Percentiles rank a stretch among this genome's conserved stretches.
Evolutionary conservation across 352 stramenopile genomes (phyloP).

Genomic region (Phytopythium litorale): DNA sequence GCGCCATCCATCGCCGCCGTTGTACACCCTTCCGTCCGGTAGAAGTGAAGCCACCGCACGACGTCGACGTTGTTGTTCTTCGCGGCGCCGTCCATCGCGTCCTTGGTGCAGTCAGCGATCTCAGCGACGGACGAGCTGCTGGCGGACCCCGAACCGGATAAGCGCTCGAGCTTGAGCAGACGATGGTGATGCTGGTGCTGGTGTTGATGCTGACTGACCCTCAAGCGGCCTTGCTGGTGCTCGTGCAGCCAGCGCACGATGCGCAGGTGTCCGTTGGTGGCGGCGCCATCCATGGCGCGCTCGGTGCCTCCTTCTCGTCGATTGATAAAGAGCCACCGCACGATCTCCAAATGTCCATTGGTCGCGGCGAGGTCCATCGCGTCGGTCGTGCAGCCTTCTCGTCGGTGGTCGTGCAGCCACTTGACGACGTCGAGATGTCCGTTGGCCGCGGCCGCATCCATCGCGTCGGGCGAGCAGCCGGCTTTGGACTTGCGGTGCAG

Average conservation of each 20-base stretch:
- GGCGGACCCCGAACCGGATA: slow-evolving; percentile 10
- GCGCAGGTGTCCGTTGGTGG: slow-evolving; percentile 25
- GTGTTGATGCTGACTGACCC: not conserved
- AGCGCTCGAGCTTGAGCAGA: slow-evolving; percentile 3
- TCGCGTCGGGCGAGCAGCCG: slow-evolving; percentile 3
- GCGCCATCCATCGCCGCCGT: slow-evolving; percentile 26
- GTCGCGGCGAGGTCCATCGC: slow-evolving; percentile 11
- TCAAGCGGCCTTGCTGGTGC: slow-evolving; percentile 7
- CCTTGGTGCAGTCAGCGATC: slow-evolving; percentile 19
- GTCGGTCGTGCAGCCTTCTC: no score
- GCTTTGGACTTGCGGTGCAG: not conserved
- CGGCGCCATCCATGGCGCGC: slow-evolving; percentile 33
- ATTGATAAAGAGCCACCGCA: slow-evolving; percentile 28
- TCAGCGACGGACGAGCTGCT: not conserved
- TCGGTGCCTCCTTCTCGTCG: slow-evolving; percentile 24
- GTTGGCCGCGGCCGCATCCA: slow-evolving; percentile 21
- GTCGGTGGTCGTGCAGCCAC: slow-evolving; percentile 13
- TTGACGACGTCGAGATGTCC: slow-evolving; percentile 17
- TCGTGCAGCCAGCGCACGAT: slow-evolving; percentile 31
- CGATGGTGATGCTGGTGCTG: slow-evolving; percentile 1
- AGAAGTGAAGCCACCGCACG: slow-evolving; percentile 29
- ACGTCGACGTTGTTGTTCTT: slow-evolving; percentile 23
- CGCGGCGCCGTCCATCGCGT: slow-evolving; percentile 27
- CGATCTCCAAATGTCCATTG: slow-evolving; percentile 22
- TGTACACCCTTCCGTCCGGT: slow-evolving; percentile 32